Base-by-base conservation (phyloP, 177 flowering plant genomes). In the Vitis hybrid region DNA sequence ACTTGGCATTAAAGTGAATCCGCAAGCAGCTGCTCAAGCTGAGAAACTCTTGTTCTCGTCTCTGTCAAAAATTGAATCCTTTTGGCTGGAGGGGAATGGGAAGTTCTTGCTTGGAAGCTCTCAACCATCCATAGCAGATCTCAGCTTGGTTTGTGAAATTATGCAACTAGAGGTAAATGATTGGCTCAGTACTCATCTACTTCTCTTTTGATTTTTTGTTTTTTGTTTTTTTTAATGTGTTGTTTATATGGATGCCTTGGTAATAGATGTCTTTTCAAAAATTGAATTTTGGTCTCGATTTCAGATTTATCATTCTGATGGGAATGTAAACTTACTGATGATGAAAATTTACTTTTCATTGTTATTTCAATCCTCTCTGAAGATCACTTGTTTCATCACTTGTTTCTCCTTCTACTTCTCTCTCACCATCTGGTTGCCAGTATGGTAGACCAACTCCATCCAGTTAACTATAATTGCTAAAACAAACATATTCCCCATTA, bases 51-150 rank as follows among this genome's bases (percentile, higher is more conserved):
- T 94, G 72, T 70, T 72, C 1, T 64, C 77, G 11, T 86, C 99
- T 50, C 81, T 94, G 40, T 80, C 80, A 24, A 85, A 64, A 48
- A 81, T 94, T 27, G 98, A 93, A 76, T 77, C 90, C 5, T 6
- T 86, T 56, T 91, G 97, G 97, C 97, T 94, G 24, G 76, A 85
- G 66, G 92, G 85, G 60, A 81, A 78, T 70, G 91, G 88, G 5
- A 74, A 68, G 27, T 94, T 89, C 79, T 80, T 94, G 74, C 62
- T 90, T 35, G 94, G 97, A 52, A 79, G 84, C 72, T 69, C 66
- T 48, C 87, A 83, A 75, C 98, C 98, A 40, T 92, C 98, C 21
- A 90, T 94, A 40, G 98, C 97, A 35, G 97, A 94, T 83, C 90
- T 94, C 69, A 85, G 90, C 84, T 82, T 93, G 58, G 94, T 87